These are phyloP conservation scores for Fusarium torreyae DNA, from an alignment of 2,329 filamentous ascomycete species.

Conservation along the genomic window DNA sequence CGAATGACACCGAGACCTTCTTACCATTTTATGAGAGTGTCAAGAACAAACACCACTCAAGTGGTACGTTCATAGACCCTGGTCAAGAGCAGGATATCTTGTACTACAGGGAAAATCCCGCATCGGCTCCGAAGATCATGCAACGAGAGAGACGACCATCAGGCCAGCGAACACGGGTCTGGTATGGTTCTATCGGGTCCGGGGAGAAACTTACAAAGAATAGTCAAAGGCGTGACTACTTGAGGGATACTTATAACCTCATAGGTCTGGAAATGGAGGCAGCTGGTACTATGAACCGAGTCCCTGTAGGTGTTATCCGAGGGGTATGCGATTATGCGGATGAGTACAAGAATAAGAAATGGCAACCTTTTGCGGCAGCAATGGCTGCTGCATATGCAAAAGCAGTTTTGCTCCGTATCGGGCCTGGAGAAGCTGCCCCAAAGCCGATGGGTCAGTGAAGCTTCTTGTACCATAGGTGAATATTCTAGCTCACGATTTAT, in stretches of 20 bases:
- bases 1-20: slow-evolving; percentile 43
- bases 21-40: slow-evolving; percentile 46
- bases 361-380: slow-evolving; percentile 1
- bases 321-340: slow-evolving; percentile 1
- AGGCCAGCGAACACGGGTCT: background rate
- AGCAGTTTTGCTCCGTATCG: background rate
- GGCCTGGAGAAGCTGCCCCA: background rate
- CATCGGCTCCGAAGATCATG: too few relatives aligned
- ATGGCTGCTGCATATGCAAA: slow-evolving; percentile 3
- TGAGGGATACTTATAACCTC: background rate
- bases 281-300: background rate
- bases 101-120: slow-evolving; percentile 16
- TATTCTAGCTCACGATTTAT: background rate
- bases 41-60: slow-evolving; percentile 39
- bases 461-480: too few relatives aligned
- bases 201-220: background rate
- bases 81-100: slow-evolving; percentile 51
- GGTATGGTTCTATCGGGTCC: slow-evolving; percentile 4
- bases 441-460: background rate
- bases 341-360: background rate
- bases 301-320: slow-evolving; percentile 1
- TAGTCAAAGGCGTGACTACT: background rate
- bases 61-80: slow-evolving; percentile 52
- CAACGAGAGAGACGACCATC: background rate
- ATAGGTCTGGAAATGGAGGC: slow-evolving; percentile 4